Conservation (phyloP, 805 yeast species). For the Nakazawaea populi region DNA sequence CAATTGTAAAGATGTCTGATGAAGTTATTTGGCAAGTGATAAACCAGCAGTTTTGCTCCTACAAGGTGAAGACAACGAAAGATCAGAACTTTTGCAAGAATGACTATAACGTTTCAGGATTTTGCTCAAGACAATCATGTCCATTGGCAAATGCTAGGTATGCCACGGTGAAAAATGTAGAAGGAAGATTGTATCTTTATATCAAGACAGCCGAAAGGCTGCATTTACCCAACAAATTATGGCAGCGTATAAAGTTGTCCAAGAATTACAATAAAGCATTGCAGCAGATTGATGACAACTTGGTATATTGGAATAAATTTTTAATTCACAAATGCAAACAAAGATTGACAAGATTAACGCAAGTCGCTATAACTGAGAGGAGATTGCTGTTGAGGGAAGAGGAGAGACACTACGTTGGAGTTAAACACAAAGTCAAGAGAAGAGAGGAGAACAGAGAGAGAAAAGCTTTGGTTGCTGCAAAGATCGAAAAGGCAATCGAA, state of each 20-base stretch:
- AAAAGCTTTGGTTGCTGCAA: slow-evolving; percentile 94
- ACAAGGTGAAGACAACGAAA: slow-evolving; percentile 82
- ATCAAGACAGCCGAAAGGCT: slow-evolving; percentile 98
- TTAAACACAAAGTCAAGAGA: slow-evolving; percentile 89
- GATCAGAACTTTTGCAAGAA: slow-evolving; percentile 92
- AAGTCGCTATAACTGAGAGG: slow-evolving; percentile 92
- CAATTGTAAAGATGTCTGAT: slow-evolving; percentile 37
- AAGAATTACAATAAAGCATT: slow-evolving; percentile 87
- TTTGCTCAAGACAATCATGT: slow-evolving; percentile 89
- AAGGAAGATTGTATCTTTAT: slow-evolving; percentile 76
- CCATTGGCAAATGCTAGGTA: slow-evolving; percentile 92
- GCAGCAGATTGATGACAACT: slow-evolving; percentile 79
- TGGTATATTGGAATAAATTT: slow-evolving; percentile 90
- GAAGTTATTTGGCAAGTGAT: slow-evolving; percentile 96
- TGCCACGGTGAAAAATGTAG: slow-evolving; percentile 78
- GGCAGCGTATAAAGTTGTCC: slow-evolving; percentile 91
- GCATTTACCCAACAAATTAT: slow-evolving; percentile 85
- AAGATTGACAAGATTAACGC: slow-evolving; percentile 88
- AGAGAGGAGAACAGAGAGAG: slow-evolving; percentile 93
- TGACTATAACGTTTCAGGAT: slow-evolving; percentile 91
- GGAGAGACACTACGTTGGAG: slow-evolving; percentile 89
- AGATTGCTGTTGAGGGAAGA: slow-evolving; percentile 85
- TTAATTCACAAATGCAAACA: slow-evolving; percentile 92
- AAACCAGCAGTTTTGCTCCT: slow-evolving; percentile 93
- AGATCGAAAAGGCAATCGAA: slow-evolving; percentile 93